Base-by-base conservation (phyloP, 2,329 filamentous ascomycete species). In the Colletotrichum liriopes region DNA sequence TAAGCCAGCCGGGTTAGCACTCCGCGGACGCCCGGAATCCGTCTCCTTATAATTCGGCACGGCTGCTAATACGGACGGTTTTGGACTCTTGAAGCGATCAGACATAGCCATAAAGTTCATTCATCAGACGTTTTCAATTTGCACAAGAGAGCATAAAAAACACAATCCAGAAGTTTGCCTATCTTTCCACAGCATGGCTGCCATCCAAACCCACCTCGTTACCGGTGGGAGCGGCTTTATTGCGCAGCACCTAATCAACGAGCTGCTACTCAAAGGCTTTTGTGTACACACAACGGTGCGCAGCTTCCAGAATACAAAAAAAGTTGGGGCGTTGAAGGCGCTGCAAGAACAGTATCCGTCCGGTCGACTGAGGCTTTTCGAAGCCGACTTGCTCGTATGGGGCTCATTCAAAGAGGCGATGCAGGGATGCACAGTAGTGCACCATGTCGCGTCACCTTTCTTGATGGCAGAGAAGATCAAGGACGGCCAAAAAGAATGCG, bases 401-500 rank as follows among this genome's bases (percentile, higher is more conserved):
- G 76, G 75, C 49, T 80, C 78, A 7, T 82, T 82, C 67, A 68
- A 71, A 5, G 60, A 75, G 8, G 76, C 80, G 20, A 76, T 79
- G 54, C 61, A 74, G 45, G 78, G 77, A 58, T 80, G 79, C 56
- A 64, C 74, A 6, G 76, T 78, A 2, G 78, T 83, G 18, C 77
- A 81, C 65, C 81, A 82, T 47, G 76, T 82, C 23, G 81, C 80
- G 0, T 80, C 81, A 11, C 81, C 81, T 1, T 82, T 82, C 45
- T 72, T 78, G 12, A 71, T 77, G 47, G 72, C 76, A 2, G 73
- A 76, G 26, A 72, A 75, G 56, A 78, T 79, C 62, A 75, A 72
- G 23, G 75, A 79, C 29, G 77, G 76, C 2, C 56, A 76, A 43
- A 76, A 74, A 26, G 75, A 78, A n/a, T 72, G 76, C 43, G 76